Evolutionary conservation across 345 rosid genomes (phyloP).

Genomic region (Syzygium grande): DNA sequence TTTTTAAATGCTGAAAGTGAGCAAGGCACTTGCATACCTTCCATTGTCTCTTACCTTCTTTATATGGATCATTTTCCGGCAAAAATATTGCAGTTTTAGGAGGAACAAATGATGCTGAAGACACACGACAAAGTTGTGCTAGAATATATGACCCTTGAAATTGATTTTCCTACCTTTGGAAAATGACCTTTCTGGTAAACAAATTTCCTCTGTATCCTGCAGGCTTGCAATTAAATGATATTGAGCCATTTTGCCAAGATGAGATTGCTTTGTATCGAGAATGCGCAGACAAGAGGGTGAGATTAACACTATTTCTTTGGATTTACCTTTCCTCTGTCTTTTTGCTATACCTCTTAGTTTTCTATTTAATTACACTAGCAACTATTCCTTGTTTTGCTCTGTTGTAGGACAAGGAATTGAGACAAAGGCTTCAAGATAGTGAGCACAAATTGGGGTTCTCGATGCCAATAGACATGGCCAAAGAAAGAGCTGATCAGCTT

Average conservation of each 20-base stretch:
- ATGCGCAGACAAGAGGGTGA: slow-evolving; percentile 80
- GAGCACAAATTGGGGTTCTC: slow-evolving; percentile 80
- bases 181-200: background rate
- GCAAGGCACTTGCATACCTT: background rate
- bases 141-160: background rate
- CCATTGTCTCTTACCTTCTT: background rate
- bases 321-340: background rate
- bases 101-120: background rate
- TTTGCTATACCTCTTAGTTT: background rate
- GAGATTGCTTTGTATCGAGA: slow-evolving; percentile 73
- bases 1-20: background rate
- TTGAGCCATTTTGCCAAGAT: slow-evolving; percentile 93
- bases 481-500: slow-evolving; percentile 68
- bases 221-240: slow-evolving; percentile 89
- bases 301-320: background rate
- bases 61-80: background rate
- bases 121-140: background rate
- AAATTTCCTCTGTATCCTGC: background rate
- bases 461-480: slow-evolving; percentile 75
- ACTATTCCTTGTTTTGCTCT: background rate
- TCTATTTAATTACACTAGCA: background rate
- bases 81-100: background rate
- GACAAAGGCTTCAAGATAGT: slow-evolving; percentile 80
- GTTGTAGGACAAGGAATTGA: slow-evolving; percentile 71
- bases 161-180: background rate